Evolutionary conservation across 108 stramenopile genomes (phyloP), one percentile per base, ranked within the genome.

Genomic region (Aurantiochytrium sp.): DNA sequence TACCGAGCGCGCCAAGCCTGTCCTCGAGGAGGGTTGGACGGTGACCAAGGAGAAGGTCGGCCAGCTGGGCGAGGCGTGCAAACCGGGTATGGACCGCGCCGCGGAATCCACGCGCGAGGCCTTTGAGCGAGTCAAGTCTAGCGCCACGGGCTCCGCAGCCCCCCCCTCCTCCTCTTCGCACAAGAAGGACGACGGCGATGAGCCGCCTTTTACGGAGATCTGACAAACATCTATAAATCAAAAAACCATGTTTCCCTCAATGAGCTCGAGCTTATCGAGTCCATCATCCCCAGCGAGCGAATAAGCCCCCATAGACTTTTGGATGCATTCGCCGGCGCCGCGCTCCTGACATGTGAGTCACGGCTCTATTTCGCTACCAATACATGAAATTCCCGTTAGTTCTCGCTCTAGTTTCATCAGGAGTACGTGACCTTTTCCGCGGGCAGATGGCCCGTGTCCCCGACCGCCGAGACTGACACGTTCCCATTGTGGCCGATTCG

Each of bases 401-500:
- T n/a, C n/a, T n/a, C n/a, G n/a, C n/a, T n/a, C 1, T 30, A 30
- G 19, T 34, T 12, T 3, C 8, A 42, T 24, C 32, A 81, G 8
- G 42, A n/a, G 73, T 81, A 81, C 24, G 73, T 81, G 24, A 81
- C 73, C 45, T 81, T 81, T 27, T 48, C 45, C 39, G 73, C 42
- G 19, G 73, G 73, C 12, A 81, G n/a, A 48, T 81, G 73, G n/a
- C 73, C 73, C 21, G 30, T 30, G 45, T 81, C 73, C 21, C 73
- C 73, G 27, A 81, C 39, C 21, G 24, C 73, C 36, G 73, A 81
- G 87, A 95, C 95, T 86, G 95, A 95, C 21, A 96, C 96, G 42
- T 91, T 90, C 4, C 97, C 97, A 32, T 94, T 95, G 6, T 95
- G 95, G 4, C 94, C 92, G 85, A 97, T 94, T 24, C 93, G 94